phyloP scores from a whole-genome alignment of 768 basidiomycete genomes.

The Psilocybe tampanensis region DNA sequence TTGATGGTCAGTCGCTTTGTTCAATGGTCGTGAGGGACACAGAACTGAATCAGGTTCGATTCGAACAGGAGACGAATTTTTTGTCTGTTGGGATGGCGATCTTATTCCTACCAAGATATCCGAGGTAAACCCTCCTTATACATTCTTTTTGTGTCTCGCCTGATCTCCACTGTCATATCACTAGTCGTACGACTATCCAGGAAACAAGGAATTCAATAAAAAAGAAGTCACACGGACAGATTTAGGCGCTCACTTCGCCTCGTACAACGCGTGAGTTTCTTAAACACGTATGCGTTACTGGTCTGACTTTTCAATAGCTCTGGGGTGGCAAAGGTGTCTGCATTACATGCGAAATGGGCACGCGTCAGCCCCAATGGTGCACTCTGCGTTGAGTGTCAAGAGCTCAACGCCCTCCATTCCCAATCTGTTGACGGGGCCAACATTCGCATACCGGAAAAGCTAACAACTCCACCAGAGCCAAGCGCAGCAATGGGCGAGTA shows the following conservation, averaged over 20 bases:
- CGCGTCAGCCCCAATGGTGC: constrained; percentile 56
- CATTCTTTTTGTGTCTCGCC: too few species aligned
- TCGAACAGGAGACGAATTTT: constrained; percentile 58
- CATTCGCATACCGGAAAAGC: constrained; percentile 58
- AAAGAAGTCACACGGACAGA: constrained; percentile 54
- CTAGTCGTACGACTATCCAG: constrained; percentile 70
- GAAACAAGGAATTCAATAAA: constrained; percentile 55
- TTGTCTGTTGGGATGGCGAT: constrained; percentile 72
- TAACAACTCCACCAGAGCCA: constrained; percentile 52
- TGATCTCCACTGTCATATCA: too few species aligned
- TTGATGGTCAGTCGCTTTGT: constrained; percentile 44
- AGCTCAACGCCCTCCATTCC: constrained; percentile 71
- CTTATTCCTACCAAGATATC: constrained; percentile 56
- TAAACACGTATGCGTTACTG: neutral
- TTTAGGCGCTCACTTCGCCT: constrained; percentile 66
- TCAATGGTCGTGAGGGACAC: neutral
- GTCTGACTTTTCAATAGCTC: constrained; percentile 36
- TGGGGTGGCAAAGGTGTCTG: constrained; percentile 56
- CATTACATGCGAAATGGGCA: constrained; percentile 64
- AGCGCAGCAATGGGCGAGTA: constrained; percentile 34
- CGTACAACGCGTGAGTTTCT: constrained; percentile 56
- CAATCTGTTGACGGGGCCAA: constrained; percentile 69
- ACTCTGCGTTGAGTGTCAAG: constrained; percentile 65
- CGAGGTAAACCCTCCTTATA: constrained; percentile 45
- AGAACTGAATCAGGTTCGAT: neutral